Evolutionary conservation across 2,329 filamentous ascomycete species (phyloP).

Genomic region (Exophiala mesophila): DNA sequence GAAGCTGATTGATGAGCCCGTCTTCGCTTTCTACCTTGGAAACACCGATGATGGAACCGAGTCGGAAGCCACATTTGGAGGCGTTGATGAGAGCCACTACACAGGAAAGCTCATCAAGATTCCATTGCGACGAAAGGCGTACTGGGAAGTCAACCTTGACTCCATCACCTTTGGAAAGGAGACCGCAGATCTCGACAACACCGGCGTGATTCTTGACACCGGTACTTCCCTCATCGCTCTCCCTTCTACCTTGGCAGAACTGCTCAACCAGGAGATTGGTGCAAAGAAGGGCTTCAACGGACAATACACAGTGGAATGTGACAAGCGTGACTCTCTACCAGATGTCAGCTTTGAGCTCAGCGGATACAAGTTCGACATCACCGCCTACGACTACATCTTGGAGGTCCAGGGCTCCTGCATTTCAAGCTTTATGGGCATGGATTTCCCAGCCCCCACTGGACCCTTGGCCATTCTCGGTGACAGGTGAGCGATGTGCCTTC

Average conservation of each 20-base stretch:
- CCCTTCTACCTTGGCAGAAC: constrained; percentile 83
- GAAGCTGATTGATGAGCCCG: constrained; percentile 79
- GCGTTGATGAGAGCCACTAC: constrained; percentile 75
- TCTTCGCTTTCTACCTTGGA: constrained; percentile 95
- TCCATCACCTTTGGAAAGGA: constrained; percentile 83
- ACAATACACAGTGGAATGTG: constrained; percentile 91
- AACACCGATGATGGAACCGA: constrained; percentile 65
- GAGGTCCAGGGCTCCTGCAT: constrained; percentile 95
- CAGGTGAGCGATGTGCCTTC: constrained; percentile 54
- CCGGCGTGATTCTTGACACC: constrained; percentile 94
- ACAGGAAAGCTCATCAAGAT: constrained; percentile 87
- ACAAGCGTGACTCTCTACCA: constrained; percentile 74
- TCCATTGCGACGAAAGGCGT: constrained; percentile 94
- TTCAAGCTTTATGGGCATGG: constrained; percentile 96
- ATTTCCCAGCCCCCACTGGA: constrained; percentile 76
- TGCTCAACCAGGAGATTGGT: constrained; percentile 94
- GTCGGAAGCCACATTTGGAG: constrained; percentile 87
- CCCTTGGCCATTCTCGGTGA: constrained; percentile 94
- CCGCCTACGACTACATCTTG: constrained; percentile 86
- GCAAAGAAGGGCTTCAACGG: constrained; percentile 97
- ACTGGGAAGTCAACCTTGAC: constrained; percentile 98
- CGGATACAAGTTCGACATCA: constrained; percentile 90
- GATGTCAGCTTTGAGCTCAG: constrained; percentile 87
- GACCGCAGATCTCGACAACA: constrained; percentile 84
- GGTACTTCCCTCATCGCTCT: constrained; percentile 97